Conservation (phyloP, 768 basidiomycete genomes). For the Clavaria fumosa region DNA sequence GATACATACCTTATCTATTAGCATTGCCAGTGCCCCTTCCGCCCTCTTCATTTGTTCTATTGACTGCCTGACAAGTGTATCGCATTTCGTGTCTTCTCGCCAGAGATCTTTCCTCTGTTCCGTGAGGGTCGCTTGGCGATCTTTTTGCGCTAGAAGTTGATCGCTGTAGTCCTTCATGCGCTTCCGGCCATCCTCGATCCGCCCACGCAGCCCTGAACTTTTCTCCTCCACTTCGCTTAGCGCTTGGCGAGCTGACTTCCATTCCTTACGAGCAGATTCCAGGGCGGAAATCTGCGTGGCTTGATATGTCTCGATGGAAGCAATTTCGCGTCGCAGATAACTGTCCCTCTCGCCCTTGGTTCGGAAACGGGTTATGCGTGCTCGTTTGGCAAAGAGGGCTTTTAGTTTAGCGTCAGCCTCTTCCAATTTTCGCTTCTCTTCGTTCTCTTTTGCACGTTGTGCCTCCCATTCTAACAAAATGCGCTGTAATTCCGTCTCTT, state of each 20-base stretch:
- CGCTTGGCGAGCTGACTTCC: constrained; percentile 30
- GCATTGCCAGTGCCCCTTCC: constrained; percentile 64
- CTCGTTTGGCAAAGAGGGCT: constrained; percentile 80
- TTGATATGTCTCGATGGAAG: constrained; percentile 47
- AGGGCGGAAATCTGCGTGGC: constrained; percentile 40
- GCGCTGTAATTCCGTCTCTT: constrained; percentile 45
- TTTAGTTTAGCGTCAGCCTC: constrained; percentile 54
- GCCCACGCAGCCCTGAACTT: constrained; percentile 38
- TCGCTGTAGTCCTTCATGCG: constrained; percentile 43
- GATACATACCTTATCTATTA: constrained; percentile 84
- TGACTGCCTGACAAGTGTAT: constrained; percentile 61
- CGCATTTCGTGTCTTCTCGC: constrained; percentile 86
- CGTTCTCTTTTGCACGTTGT: constrained; percentile 31
- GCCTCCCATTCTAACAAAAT: constrained; percentile 60
- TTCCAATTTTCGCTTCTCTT: constrained; percentile 56
- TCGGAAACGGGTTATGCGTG: constrained; percentile 71
- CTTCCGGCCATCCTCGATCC: constrained; percentile 49
- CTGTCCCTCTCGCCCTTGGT: constrained; percentile 73
- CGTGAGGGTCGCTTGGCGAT: constrained; percentile 47
- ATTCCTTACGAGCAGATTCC: constrained; percentile 34
- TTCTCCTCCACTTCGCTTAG: constrained; percentile 43
- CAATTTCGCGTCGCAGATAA: constrained; percentile 69
- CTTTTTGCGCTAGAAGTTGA: constrained; percentile 43
- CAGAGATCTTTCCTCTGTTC: constrained; percentile 88
- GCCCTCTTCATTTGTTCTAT: constrained; percentile 67